Base-by-base conservation (phyloP, 2,329 filamentous ascomycete species). In the Achaetomium macrosporum region DNA sequence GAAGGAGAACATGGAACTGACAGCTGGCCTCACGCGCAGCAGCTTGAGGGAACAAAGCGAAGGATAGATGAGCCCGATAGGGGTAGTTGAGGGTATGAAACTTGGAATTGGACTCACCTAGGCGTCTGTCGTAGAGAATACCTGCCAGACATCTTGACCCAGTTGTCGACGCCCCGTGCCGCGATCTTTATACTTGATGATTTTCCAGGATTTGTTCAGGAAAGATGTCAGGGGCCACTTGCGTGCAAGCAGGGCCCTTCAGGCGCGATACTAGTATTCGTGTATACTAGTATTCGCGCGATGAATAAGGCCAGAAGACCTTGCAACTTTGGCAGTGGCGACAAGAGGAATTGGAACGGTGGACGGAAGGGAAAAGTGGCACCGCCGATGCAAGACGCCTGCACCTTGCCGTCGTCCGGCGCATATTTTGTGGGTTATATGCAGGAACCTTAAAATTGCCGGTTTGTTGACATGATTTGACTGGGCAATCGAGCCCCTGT, bases 91-190 rank as follows among this genome's bases (percentile, higher is more conserved):
- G 15, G 20, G 16, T 17, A 43, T 42, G 19, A 44, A 30, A 9
- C 12, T 31, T 37, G 16, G 39, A 40, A 25, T n/a, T 30, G 16
- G 9, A 53, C 65, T 59, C 55, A 67, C 66, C 63, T 64, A 2
- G 66, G 66, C 37, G 66, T 68, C 51, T 67, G 64, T 45, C 66
- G 56, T 17, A 68, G 51, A 9, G 66, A 68, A 43, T 68, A 68
- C 58, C 66, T 58, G 25, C 59, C 51, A 25, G 65, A 64, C 65
- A 67, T 67, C 16, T 35, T 58, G 55, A 56, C 31, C 25, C 37
- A 40, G 30, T 29, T 16, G 35, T 10, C 17, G 31, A 46, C 42
- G 51, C 52, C 48, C 47, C 30, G 42, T 25, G 41, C 37, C 44
- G 50, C 39, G 40, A 16, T 37, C 43, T 55, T 56, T 55, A 53